Evolutionary conservation across 2,329 filamentous ascomycete species (phyloP).

Genomic region (Fonsecaea pedrosoi): DNA sequence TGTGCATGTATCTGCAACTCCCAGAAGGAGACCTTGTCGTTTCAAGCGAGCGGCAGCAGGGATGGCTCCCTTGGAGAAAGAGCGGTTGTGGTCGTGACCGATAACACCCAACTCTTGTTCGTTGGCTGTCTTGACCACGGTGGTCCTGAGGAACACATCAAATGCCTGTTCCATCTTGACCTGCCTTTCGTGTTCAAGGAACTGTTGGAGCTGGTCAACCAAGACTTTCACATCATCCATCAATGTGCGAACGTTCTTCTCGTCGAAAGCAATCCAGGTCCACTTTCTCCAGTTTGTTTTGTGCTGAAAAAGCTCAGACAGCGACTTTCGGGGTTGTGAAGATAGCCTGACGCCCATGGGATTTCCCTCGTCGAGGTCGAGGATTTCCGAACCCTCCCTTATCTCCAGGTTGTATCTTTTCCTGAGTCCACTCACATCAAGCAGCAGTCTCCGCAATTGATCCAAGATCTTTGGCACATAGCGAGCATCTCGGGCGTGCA

Average conservation of each 20-base stretch:
- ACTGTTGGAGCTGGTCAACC: background rate
- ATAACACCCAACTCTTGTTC: conserved; percentile 2
- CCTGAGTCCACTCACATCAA: background rate
- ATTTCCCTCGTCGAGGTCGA: background rate
- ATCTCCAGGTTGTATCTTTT: conserved; percentile 5
- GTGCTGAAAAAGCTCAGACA: background rate
- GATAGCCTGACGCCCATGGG: too few species aligned
- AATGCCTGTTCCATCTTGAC: conserved; percentile 3
- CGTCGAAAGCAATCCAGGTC: conserved; percentile 4
- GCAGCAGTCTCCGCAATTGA: background rate
- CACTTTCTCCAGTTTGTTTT: background rate
- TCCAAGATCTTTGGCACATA: conserved; percentile 4
- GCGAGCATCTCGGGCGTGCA: background rate
- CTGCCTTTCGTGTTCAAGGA: conserved; percentile 5
- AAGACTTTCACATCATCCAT: conserved; percentile 7
- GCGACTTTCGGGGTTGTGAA: background rate
- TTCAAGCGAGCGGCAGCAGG: background rate
- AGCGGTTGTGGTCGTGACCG: background rate
- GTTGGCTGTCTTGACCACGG: conserved; percentile 9
- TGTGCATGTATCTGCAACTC: background rate
- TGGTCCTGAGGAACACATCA: background rate
- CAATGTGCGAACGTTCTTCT: conserved; percentile 8
- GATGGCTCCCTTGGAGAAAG: conserved; percentile 8
- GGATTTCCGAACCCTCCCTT: background rate
- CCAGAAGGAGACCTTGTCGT: conserved; percentile 5